Evolutionary conservation across 768 basidiomycete species (phyloP).

Genomic region (Xerocomellus chrysenteron): DNA sequence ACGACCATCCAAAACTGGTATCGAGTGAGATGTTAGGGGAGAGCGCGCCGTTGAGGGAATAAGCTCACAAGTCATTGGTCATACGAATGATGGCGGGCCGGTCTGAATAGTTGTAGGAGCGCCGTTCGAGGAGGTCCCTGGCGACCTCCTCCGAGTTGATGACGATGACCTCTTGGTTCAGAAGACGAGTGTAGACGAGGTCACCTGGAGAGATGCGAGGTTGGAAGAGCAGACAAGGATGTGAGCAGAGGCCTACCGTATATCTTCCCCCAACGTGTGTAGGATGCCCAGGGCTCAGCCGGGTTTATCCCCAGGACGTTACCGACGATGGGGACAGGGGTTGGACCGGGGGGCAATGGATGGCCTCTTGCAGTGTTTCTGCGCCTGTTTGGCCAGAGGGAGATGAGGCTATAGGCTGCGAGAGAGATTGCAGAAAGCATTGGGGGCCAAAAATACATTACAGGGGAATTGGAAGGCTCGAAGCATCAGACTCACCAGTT

Average conservation of each 20-base stretch:
- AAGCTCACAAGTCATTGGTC: conserved; percentile 30
- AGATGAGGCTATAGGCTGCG: not conserved
- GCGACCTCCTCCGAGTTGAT: conserved; percentile 41
- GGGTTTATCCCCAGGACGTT: conserved; percentile 29
- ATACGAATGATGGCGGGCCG: conserved; percentile 33
- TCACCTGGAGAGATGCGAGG: conserved; percentile 26
- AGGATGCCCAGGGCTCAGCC: conserved; percentile 32
- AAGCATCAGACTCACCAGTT: not conserved
- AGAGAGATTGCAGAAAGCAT: conserved; percentile 11
- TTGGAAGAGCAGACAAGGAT: conserved; percentile 8
- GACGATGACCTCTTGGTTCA: conserved; percentile 39
- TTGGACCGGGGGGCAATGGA: conserved; percentile 52
- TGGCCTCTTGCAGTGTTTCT: not conserved
- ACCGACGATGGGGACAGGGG: conserved; percentile 38
- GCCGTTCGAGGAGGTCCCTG: conserved; percentile 44
- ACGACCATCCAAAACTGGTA: conserved; percentile 29
- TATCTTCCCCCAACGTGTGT: conserved; percentile 30
- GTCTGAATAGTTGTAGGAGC: conserved; percentile 46
- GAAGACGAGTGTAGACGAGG: conserved; percentile 36
- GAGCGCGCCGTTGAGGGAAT: not conserved
- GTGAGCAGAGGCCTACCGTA: conserved; percentile 25
- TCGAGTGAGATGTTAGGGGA: not conserved
- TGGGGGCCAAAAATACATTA: conserved; percentile 13
- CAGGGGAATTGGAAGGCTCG: not conserved
- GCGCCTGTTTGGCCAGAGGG: conserved; percentile 7